Evolutionary conservation across 2,329 filamentous ascomycete species (phyloP).

Genomic region (Sclerotinia nivalis): DNA sequence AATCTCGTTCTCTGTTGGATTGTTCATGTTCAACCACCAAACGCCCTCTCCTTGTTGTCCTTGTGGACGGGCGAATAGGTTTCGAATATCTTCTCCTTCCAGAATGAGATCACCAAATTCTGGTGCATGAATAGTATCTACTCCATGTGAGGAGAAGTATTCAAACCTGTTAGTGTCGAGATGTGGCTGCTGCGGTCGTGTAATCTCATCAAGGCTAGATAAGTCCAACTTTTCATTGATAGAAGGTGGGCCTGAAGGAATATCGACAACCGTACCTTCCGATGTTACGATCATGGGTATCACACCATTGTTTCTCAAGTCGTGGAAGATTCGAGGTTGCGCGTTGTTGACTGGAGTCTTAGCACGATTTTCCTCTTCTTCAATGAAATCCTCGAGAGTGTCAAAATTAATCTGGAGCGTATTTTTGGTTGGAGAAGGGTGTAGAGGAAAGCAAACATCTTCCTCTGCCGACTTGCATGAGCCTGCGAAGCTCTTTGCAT

Average conservation of each 20-base stretch:
- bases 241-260: constrained; percentile 48
- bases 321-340: constrained; percentile 39
- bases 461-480: constrained; percentile 75
- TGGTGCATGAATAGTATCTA: constrained; percentile 87
- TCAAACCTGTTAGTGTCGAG: constrained; percentile 80
- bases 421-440: constrained; percentile 67
- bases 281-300: constrained; percentile 43
- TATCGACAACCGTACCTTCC: constrained; percentile 59
- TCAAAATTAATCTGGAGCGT: constrained; percentile 89
- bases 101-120: constrained; percentile 86
- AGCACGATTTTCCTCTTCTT: constrained; percentile 56
- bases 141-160: constrained; percentile 94
- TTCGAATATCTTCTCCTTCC: constrained; percentile 84
- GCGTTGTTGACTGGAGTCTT: constrained; percentile 40
- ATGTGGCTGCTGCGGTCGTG: constrained; percentile 40
- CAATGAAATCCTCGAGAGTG: constrained; percentile 88
- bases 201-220: constrained; percentile 35
- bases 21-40: constrained; percentile 98
- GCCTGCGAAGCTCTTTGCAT: constrained; percentile 60
- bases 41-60: constrained; percentile 70
- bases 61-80: constrained; percentile 73
- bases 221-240: constrained; percentile 55
- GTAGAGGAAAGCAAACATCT: constrained; percentile 84
- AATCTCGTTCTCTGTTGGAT: constrained; percentile 85
- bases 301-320: constrained; percentile 35